Evolutionary conservation across 768 basidiomycete genomes (phyloP), one percentile per base, ranked within the genome.

Genomic region (Xerocomus potaroensis): DNA sequence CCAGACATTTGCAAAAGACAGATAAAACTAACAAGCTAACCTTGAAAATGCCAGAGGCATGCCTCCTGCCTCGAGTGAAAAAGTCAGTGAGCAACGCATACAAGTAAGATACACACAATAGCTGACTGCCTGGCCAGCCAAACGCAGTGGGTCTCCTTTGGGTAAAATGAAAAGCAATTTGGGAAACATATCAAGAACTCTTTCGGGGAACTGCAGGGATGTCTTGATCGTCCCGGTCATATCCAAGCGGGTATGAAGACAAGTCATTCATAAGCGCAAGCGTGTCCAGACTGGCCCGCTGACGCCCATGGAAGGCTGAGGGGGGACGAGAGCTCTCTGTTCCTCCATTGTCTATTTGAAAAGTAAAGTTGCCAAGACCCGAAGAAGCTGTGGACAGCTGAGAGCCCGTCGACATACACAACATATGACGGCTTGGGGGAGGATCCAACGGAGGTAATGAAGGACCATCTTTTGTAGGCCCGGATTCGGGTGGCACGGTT

Each of bases 211-310:
- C 33, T 21, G 59, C 55, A 44, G 58, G 49, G 26, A 48, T 53
- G 12, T 53, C 65, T 47, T 58, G 60, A 42, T 66, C 61, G 29
- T 64, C 66, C 42, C 62, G 57, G 58, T 90, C 84, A 58, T 87
- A 89, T 26, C 78, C 80, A 45, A 91, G 75, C 14, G 89, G 87
- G 59, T 88, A 91, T n/a, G 86, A 85, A 34, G 87, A 81, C 45
- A 92, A 66, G 64, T 90, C 90, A 56, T 76, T 83, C 50, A 89
- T 91, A 48, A 92, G 74, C 3, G 85, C 88, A 27, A 92, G 72
- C 0, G 90, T 91, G 57, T 92, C 90, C 54, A 92, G 69, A 61
- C 89, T 91, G 23, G 90, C 90, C 43, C 90, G 80, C 63, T 82
- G 80, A 31, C 79, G 78, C 18, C 52, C 58, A 37, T 69, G 67